Base-by-base conservation (phyloP, 78 protist species). In the Blattamonas nauphoetae region DNA sequence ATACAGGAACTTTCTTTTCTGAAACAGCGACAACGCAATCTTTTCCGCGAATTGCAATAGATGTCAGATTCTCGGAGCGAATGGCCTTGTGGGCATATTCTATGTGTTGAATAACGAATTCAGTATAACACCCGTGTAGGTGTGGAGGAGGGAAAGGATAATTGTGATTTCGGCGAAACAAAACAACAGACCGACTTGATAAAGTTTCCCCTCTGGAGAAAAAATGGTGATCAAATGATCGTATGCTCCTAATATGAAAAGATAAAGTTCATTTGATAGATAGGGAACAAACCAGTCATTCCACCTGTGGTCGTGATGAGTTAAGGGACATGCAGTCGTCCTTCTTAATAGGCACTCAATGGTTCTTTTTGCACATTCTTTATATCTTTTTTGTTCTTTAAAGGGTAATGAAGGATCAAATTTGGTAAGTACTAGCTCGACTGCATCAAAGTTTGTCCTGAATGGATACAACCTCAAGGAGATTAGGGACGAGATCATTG, bases 191-290 rank as follows among this genome's bases (percentile, higher is more conserved):
- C 83, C 83, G 21, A 79, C 21, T 79, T 79, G 83, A 21, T 32
- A 79, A 6, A 79, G 83, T 79, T 79, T 79, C 4, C 83, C 83
- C 41, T 79, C 83, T 38, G 83, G 83, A 79, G 83, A 79, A 79
- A 79, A 79, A 21, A 79, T 79, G 4, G 83, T 21, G 33, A 79
- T 79, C 42, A 32, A 79, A 21, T 55, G 71, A 55, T 55, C 71
- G 71, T 55, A 55, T 55, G 21, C 71, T 55, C 71, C 71, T 55
- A 55, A 55, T 29, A 55, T 29, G 71, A 11, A 21, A 55, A 29
- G 21, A 55, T 55, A 29, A 55, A 29, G 11, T 55, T 11, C 21
- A 55, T 55, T 55, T 55, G n/a, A n/a, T n/a, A n/a, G n/a, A n/a
- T n/a, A n/a, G n/a, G n/a, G n/a, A n/a, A n/a, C n/a, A n/a, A n/a